Base-by-base conservation (phyloP, 306 rosid species). In the Pachyrhizus erosus region DNA sequence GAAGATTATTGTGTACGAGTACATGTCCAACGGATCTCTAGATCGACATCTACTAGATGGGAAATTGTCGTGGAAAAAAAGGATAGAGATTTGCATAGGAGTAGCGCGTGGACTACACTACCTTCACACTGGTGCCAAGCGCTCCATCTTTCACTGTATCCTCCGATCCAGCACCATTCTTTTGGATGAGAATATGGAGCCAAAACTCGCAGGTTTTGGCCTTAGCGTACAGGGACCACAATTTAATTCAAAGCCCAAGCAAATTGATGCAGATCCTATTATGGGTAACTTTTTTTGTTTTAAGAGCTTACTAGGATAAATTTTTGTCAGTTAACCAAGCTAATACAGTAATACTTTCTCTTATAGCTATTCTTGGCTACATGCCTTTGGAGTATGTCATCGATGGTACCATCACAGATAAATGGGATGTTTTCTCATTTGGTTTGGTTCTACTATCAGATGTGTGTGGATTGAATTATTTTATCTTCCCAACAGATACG, bases 51-150 rank as follows among this genome's bases (percentile, higher is more conserved):
- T 76, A 17, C 1, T 0, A 3, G 4, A 0, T 5, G 23, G 17
- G 10, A 7, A 5, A 46, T 34, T 77, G 8, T 62, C 81, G 10
- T 77, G 81, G 81, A 62, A 27, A 33, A 43, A 27, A 45, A 62
- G 81, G 31, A 14, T 61, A 5, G 33, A 43, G 33, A 76, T 76
- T 0, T 61, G 61, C 11, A 62, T 61, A 17, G 81, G 81, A 62
- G 18, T 7, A 5, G 72, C 81, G 1, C 39, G 27, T 9, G 86
- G 66, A 20, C n/a, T 73, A 18, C 84, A 79, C 40, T 79, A 66
- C 40, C 81, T 84, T 73, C 87, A 84, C n/a, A 0, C 66, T 0
- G 81, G 84, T n/a, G 29, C 66, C 31, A 27, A 27, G 31, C 31
- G 31, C 31, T 27, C 31, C 31, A 27, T 27, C 31, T 27, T 27